Evolutionary conservation across 129 eudicot genomes (phyloP).

Genomic region (Silybum marianum): DNA sequence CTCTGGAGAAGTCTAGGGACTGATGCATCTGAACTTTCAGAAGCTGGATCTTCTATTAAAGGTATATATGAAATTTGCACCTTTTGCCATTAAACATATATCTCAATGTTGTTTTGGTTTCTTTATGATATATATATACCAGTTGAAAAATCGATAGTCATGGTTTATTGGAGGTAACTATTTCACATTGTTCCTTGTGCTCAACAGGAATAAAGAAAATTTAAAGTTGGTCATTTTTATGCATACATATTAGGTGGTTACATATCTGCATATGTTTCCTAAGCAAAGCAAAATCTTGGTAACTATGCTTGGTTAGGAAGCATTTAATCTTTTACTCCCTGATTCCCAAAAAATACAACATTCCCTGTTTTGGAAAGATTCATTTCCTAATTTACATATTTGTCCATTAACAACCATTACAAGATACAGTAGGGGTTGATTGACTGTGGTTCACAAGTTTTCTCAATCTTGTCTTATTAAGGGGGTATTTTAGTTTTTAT

Average conservation of each 20-base stretch:
- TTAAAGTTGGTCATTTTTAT: too few relatives aligned
- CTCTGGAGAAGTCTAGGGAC: constrained; percentile 75
- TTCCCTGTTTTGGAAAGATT: background rate
- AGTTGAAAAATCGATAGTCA: background rate
- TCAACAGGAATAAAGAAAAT: background rate
- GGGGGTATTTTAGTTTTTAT: too few relatives aligned
- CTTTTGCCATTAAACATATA: background rate
- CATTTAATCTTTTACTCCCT: too few relatives aligned
- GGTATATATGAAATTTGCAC: constrained; percentile 38
- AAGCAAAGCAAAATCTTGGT: background rate
- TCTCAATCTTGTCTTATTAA: background rate
- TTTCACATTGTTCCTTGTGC: background rate
- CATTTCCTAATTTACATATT: background rate
- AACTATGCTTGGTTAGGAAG: too few relatives aligned
- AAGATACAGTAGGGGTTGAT: background rate
- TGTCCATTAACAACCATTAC: background rate
- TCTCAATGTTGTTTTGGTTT: constrained; percentile 1
- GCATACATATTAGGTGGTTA: background rate
- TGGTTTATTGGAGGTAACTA: background rate
- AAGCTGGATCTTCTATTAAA: constrained; percentile 77
- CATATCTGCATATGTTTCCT: background rate
- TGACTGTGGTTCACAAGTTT: background rate
- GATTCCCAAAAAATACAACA: too few relatives aligned
- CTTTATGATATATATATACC: background rate
- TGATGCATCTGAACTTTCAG: constrained; percentile 74